Base-by-base conservation (phyloP, 805 yeast genomes). In the Starmerella geochares region DNA sequence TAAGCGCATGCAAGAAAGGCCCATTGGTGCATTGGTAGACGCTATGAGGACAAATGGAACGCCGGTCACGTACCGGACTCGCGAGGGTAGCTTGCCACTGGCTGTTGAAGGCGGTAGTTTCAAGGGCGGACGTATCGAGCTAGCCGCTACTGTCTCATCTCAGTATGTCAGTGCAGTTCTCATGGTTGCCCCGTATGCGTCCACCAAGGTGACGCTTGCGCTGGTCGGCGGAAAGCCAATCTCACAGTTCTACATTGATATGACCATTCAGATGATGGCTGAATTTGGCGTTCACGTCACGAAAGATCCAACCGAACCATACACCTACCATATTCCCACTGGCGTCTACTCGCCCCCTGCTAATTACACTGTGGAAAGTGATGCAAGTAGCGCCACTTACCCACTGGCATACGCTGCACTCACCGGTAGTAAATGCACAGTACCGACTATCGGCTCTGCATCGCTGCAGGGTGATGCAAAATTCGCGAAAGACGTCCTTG, bases 181-280 rank as follows among this genome's bases (percentile, higher is more conserved):
- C 62, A 87, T 92, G 95, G 85, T 95, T 67, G 97, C 98, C 32
- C 98, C 98, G 44, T 92, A 88, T 63, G 97, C 97, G 10, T 68
- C 79, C 50, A 74, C 77, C 50, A 94, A 95, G 6, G 94, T 90
- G 27, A 86, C 95, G 8, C 75, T 92, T 62, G 70, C 90, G 8
- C 74, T 92, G 53, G 88, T 84, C 19, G 98, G 97, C 28, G 98
- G 98, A 35, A 88, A 88, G 66, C 98, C 98, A 57, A 86, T 92
- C 53, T 90, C 97, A 13, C 94, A 86, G 65, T 74, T 90, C 58
- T 92, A 92, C 73, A 87, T 92, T 56, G 96, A 88, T 63, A 92
- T 92, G 98, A 92, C 98, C 3, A 83, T 88, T 54, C 80, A 81
- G 49, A 85, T 92, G 95, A 92, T 92, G 98, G 77, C 75, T 44